Conservation (phyloP, 1,284 basidiomycete genomes). For the Malassezia obtusa region DNA sequence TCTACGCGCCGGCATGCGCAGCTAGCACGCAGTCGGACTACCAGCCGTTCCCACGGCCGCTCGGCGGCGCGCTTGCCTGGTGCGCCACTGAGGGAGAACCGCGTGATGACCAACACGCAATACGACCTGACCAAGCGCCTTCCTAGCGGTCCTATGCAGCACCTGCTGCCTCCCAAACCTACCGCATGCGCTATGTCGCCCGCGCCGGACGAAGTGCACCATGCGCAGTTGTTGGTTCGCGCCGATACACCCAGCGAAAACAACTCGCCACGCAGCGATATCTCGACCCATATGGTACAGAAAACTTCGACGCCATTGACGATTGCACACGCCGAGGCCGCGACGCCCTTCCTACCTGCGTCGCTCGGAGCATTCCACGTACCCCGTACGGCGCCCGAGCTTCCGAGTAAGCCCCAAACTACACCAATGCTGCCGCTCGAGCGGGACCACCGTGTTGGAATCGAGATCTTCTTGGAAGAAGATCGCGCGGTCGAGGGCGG, state of each 20-base stretch:
- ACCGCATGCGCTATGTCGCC: slow-evolving; percentile 5
- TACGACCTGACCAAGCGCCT: neutral
- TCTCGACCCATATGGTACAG: neutral
- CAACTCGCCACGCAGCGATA: neutral
- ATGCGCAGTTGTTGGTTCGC: neutral
- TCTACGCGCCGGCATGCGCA: slow-evolving; percentile 8
- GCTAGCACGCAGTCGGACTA: neutral
- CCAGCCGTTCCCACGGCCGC: neutral
- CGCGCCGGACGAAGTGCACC: neutral
- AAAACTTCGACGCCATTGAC: neutral
- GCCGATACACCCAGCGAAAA: slow-evolving; percentile 12
- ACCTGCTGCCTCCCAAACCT: slow-evolving; percentile 12
- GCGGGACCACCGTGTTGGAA: slow-evolving; percentile 58
- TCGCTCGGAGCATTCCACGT: neutral
- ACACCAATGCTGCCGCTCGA: slow-evolving; percentile 22
- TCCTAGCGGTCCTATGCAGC: slow-evolving; percentile 1
- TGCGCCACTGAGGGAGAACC: slow-evolving; percentile 14
- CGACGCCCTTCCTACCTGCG: neutral
- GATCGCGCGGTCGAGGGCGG: slow-evolving; percentile 74
- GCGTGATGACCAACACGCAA: neutral
- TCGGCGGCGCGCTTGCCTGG: slow-evolving; percentile 1
- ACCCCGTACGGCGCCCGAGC: slow-evolving; percentile 1
- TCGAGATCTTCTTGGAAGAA: slow-evolving; percentile 70
- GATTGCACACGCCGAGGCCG: neutral
- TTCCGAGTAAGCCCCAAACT: slow-evolving; percentile 14